Percentiles rank a stretch among this genome's conserved stretches.
Conservation (phyloP, 2,329 filamentous ascomycete species). For the Beauveria caledonica region DNA sequence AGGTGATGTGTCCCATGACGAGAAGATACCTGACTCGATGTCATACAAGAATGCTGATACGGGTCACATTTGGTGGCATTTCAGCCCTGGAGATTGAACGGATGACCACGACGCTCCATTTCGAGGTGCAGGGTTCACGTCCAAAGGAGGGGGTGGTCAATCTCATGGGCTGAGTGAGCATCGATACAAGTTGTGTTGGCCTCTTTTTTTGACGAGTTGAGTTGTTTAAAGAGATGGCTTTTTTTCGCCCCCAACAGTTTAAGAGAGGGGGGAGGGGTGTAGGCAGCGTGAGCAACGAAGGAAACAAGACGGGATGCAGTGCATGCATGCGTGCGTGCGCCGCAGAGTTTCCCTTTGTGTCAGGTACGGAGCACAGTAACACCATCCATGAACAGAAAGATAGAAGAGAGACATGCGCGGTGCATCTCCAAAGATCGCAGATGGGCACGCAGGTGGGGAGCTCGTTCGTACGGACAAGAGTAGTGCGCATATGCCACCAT, state of each 20-base stretch:
- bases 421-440: neutral
- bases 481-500: neutral
- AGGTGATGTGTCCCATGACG: neutral
- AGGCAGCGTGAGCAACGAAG: neutral
- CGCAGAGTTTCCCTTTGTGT: conserved; percentile 1
- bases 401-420: neutral
- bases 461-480: neutral
- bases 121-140: neutral
- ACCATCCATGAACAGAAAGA: neutral
- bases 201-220: neutral
- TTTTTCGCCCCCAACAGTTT: neutral
- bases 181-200: neutral
- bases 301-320: neutral
- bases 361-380: conserved; percentile 1
- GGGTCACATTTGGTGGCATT: neutral
- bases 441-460: neutral
- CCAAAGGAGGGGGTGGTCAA: neutral
- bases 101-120: neutral
- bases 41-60: neutral
- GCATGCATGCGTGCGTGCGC: neutral
- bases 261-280: neutral
- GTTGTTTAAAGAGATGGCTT: neutral
- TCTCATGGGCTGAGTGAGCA: neutral
- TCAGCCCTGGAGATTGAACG: neutral
- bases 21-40: neutral